A percentile compares a stretch with the other conserved stretches of the same genome.
Evolutionary conservation across 2,329 filamentous ascomycete species (phyloP).

Genomic region (Emergomyces africanus): DNA sequence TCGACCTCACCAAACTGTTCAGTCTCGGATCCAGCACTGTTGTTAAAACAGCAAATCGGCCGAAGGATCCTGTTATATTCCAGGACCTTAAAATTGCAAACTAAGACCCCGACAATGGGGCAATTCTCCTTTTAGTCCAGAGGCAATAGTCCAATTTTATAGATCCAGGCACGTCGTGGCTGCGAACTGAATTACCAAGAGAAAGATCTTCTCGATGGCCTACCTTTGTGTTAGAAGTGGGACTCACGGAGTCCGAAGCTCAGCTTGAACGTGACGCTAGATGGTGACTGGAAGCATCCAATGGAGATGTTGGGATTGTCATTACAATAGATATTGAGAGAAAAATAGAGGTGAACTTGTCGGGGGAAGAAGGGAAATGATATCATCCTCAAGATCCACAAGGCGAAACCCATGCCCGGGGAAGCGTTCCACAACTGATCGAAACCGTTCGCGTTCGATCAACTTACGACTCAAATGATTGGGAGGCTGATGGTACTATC

Average conservation of each 20-base stretch:
- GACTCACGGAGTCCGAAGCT: background rate
- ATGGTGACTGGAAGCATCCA: background rate
- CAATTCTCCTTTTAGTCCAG: too few relatives aligned
- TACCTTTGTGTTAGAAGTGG: conserved; percentile 1
- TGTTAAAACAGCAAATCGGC: background rate
- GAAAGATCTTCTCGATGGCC: conserved; percentile 1
- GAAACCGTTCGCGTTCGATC: background rate
- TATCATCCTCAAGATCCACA: background rate
- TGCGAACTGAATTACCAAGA: background rate
- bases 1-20: background rate
- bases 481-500: background rate
- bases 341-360: background rate
- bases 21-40: background rate
- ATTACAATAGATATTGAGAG: background rate
- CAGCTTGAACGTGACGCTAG: background rate
- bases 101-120: too few relatives aligned
- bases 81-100: too few relatives aligned
- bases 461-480: background rate
- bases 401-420: background rate
- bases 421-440: background rate
- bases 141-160: too few relatives aligned
- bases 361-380: background rate
- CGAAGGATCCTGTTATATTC: too few relatives aligned
- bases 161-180: background rate
- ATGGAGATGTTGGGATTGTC: background rate